Conservation (phyloP, 176 grass and related monocot genomes). For the Hsuehochloa calcarea region DNA sequence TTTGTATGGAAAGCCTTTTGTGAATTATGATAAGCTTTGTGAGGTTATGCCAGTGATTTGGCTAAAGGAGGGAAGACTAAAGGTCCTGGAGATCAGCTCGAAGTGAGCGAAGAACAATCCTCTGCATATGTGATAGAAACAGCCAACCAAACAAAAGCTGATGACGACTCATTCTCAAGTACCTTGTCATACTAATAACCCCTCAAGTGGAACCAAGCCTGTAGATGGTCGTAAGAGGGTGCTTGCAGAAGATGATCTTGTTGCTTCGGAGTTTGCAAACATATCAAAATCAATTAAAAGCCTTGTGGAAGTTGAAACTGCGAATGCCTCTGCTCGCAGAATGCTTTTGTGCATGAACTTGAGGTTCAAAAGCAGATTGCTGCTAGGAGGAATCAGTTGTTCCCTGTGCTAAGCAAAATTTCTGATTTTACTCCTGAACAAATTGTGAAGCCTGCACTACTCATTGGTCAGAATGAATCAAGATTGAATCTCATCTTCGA, state of each 20-base stretch:
- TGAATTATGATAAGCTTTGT: not conserved
- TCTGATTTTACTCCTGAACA: no score
- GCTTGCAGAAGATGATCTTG: not conserved
- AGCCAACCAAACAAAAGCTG: not conserved
- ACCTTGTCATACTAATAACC: not conserved
- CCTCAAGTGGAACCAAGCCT: not conserved
- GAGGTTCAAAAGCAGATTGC: no score
- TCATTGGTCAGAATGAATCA: no score
- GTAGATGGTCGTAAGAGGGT: not conserved
- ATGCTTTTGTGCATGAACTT: no score
- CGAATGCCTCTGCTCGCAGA: no score
- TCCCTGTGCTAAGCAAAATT: no score
- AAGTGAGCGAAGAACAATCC: not conserved
- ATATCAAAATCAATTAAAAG: not conserved
- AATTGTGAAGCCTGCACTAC: no score
- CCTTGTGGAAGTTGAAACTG: no score
- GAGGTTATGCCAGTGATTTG: not conserved
- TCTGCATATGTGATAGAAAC: not conserved
- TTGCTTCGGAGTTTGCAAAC: not conserved
- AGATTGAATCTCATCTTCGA: no score
- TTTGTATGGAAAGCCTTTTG: not conserved
- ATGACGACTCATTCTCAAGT: not conserved
- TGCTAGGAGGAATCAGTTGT: no score
- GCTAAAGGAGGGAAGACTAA: not conserved
- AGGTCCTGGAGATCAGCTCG: not conserved